Base-by-base conservation (phyloP, 1,284 basidiomycete species). In the Sanguinoderma infundibulare region DNA sequence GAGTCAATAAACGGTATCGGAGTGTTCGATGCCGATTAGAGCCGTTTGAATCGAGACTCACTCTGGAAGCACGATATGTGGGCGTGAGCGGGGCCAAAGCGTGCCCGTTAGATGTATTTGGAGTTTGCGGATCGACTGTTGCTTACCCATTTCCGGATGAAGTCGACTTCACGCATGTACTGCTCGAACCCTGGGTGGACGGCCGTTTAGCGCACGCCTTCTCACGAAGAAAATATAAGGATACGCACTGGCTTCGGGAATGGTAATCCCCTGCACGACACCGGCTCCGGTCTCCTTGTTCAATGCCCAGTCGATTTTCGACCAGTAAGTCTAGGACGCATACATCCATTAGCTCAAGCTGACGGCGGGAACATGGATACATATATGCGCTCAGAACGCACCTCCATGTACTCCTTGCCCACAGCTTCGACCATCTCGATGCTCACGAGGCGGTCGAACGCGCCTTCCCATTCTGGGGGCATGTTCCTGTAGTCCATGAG, bases 401-500 rank as follows among this genome's bases (percentile, higher is more conserved):
- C 80, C 53, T 83, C 79, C 62, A 91, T 70, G 69, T 84, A 91
- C 67, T 90, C 88, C 59, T 78, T 74, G 3, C 92, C 92, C 8
- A 94, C 91, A 0, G 87, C 87, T 73, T 94, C 91, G 14, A 94
- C 83, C 91, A 94, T 93, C 77, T 93, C 91, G 42, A 92, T 81
- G 62, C 88, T 90, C 22, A 94, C 81, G 12, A 94, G 79, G 3
- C 91, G 76, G 71, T 93, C 91, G 70, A 94, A 93, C 8, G 73
- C 66, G 26, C 83, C 82, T 60, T 82, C 75, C 89, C 90, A 92
- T 35, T 83, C 82, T 0, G 73, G 56, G 1, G 89, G 89, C 80
- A 91, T 84, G 53, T 80, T 76, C 20, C 84, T 77, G 71, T 93
- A 95, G 71, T 94, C 92, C 82, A 94, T 84, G 32, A 93, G 75